Evolutionary conservation across 2,329 filamentous ascomycete genomes (phyloP), one percentile per base, ranked within the genome.

Genomic region (Diaporthe destruens): DNA sequence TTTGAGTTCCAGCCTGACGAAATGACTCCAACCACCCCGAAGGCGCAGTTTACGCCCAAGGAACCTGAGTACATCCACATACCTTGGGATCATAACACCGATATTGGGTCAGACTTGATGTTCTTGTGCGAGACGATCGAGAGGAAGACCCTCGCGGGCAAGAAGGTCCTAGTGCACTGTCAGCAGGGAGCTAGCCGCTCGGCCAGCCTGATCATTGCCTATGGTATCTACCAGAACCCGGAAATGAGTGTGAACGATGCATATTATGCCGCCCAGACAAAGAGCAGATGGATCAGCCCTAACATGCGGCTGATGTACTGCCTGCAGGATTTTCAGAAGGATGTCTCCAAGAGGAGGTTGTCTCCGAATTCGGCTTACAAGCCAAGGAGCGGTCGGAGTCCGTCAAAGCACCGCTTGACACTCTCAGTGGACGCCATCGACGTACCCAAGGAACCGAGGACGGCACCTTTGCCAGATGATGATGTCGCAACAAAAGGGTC

Each of bases 251-350:
- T 96, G 69, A 95, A 96, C 78, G 93, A 96, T 80, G 93, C 94
- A 2, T 96, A 96, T 79, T 91, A 94, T 79, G 88, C 91, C 3
- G 93, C 94, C 3, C 94, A 97, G 82, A 87, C 89, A 69, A 93
- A 93, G 82, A 96, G 94, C 81, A 90, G 88, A 78, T 97, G 94
- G 94, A 96, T 97, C 77, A 95, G 94, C 72, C 94, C 94, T 0
- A 97, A 97, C 81, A 97, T 97, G 94, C 94, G 94, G 76, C 86
- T 97, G 76, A 95, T 97, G 87, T 96, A 96, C 86, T 95, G 94
- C 76, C 84, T 97, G 61, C 93, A 95, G 80, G 93, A 96, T 78
- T 96, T 95, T 79, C 90, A 92, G 76, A 92, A 92, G 78, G 85
- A 91, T 63, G 80, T 92, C 3, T 82, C 86, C 1, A 87, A 85